Base-by-base conservation (phyloP, 345 rosid genomes). In the Leavenworthia alabamica region DNA sequence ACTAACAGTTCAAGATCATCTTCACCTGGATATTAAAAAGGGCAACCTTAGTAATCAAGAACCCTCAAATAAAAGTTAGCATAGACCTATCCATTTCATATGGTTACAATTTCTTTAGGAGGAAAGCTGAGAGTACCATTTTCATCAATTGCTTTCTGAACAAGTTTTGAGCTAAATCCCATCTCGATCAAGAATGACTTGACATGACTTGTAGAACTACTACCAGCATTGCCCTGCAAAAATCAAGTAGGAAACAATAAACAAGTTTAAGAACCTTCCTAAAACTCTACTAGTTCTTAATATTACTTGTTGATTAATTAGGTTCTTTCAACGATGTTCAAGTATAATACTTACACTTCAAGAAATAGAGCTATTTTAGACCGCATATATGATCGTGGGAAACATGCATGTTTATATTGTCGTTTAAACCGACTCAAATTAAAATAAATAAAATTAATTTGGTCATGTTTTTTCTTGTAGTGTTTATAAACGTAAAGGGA, bases 121-220 rank as follows among this genome's bases (percentile, higher is more conserved):
- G 11, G 31, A 27, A 55, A 26, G 6, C 37, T 17, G 3, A 7
- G 26, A 16, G n/a, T 83, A 89, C 98, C 98, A 56, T 85, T 85
- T 75, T 85, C 94, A 58, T 81, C 73, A 54, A 93, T 80, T 11
- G 70, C 92, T 79, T 73, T 81, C 72, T 84, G 80, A 5, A 85
- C 86, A 66, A 82, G 86, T 65, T 81, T 73, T 16, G 96, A 73
- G 19, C 57, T 39, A 71, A 80, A 93, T 29, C 99, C 96, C 99
- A 93, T 89, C 74, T 78, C 96, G 47, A 75, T 63, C 17, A 93
- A 70, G 53, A 75, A 77, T 9, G 94, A 82, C 68, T 83, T 81
- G 5, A 77, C 56, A 62, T 72, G 64, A 81, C 81, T 81, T 68
- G 81, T 79, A 20, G 97, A 87, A 65, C 97, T 89, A 66, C 97